A percentile compares a stretch with the other conserved stretches of the same genome.
These are phyloP conservation scores for Calycina herbarum DNA, from an alignment of 2,329 filamentous ascomycete genomes.

Conservation along the genomic window DNA sequence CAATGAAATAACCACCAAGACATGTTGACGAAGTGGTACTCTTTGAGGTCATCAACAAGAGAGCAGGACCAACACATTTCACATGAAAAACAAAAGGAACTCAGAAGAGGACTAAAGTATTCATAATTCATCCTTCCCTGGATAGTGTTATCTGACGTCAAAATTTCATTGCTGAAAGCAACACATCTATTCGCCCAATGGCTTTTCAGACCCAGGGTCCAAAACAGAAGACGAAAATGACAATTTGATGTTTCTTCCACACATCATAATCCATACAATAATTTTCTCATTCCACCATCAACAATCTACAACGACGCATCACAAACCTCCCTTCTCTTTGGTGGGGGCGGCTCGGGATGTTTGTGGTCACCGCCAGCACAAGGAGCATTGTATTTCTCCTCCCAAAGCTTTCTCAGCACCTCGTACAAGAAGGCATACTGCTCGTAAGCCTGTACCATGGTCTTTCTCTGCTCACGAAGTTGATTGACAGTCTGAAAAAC, in stretches of 20 bases:
- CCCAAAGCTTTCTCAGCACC: slow-evolving; percentile 74
- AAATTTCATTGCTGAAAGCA: background rate
- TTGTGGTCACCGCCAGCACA: slow-evolving; percentile 32
- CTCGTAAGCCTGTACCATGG: slow-evolving; percentile 89
- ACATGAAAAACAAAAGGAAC: background rate
- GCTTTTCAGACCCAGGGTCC: background rate
- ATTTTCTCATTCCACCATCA: background rate
- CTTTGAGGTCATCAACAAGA: background rate
- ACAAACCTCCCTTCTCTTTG: slow-evolving; percentile 5
- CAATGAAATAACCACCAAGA: no score
- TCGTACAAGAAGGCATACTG: slow-evolving; percentile 91
- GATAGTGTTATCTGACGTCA: background rate
- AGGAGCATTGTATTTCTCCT: slow-evolving; percentile 55
- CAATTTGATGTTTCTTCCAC: background rate
- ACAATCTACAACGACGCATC: background rate
- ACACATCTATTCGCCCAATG: background rate
- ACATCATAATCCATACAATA: background rate
- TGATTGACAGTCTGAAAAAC: slow-evolving; percentile 77
- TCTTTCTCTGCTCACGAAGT: slow-evolving; percentile 82
- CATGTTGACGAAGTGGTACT: no score
- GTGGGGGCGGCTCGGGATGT: slow-evolving; percentile 13
- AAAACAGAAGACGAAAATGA: background rate
- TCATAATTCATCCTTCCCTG: background rate
- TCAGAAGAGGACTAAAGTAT: background rate
- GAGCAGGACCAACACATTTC: background rate